These are phyloP conservation scores for Pythium dissotocum DNA, from an alignment of 352 stramenopile genomes.

Conservation along the genomic window DNA sequence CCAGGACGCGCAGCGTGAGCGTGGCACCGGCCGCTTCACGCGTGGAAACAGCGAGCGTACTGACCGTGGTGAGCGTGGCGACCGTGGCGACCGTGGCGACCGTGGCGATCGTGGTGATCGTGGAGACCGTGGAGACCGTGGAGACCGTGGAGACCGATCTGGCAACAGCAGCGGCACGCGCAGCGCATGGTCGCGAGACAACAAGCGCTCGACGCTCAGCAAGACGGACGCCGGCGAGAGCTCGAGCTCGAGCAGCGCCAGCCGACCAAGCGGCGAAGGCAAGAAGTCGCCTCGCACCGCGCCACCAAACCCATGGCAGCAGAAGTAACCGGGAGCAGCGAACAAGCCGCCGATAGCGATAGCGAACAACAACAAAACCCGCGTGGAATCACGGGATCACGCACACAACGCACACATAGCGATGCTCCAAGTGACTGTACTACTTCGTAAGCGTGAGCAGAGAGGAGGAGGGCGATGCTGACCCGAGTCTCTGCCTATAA, in stretches of 20 bases:
- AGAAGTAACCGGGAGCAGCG: constrained; percentile 25
- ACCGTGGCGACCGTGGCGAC: constrained; percentile 20
- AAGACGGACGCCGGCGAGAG: constrained; percentile 30
- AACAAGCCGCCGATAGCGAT: constrained; percentile 8
- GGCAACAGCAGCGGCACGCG: constrained; percentile 34
- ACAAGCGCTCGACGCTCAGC: constrained; percentile 49
- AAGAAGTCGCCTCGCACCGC: constrained; percentile 25
- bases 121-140: constrained; percentile 4
- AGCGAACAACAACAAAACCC: neutral
- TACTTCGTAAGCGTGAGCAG: no score
- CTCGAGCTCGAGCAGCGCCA: constrained; percentile 38
- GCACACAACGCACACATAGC: neutral
- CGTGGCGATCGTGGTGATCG: constrained; percentile 12
- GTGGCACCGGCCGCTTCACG: constrained; percentile 43
- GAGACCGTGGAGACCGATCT: neutral
- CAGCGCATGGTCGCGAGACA: constrained; percentile 60
- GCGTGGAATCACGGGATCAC: neutral
- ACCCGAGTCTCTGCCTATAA: constrained; percentile 27
- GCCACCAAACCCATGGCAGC: constrained; percentile 38
- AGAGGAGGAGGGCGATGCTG: neutral
- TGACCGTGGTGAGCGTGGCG: constrained; percentile 24
- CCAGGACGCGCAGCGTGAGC: constrained; percentile 2
- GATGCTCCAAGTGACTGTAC: neutral
- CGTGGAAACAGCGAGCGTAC: constrained; percentile 23
- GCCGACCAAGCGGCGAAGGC: constrained; percentile 37